phyloP scores from a whole-genome alignment of 2,329 filamentous ascomycete species.

The Escovopsis sp. region DNA sequence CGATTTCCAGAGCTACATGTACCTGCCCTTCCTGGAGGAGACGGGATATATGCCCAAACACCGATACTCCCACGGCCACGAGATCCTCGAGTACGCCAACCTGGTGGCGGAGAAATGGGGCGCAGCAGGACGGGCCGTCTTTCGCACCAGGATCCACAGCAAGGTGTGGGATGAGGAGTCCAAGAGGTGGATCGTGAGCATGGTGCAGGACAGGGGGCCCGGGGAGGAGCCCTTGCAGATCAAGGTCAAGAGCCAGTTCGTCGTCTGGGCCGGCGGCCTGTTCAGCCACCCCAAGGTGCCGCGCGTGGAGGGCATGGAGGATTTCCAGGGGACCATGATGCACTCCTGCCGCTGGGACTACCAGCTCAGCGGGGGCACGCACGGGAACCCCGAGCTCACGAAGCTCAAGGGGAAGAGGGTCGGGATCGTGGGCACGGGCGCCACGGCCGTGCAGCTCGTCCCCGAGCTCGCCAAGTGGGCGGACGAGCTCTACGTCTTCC shows the following conservation, averaged over 20 bases:
- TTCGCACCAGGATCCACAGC: constrained; percentile 25
- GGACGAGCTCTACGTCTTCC: constrained; percentile 39
- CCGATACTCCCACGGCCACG: constrained; percentile 28
- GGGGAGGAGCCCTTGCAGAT: constrained; percentile 7
- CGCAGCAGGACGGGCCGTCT: constrained; percentile 22
- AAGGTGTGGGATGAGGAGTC: constrained; percentile 32
- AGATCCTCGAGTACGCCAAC: constrained; percentile 28
- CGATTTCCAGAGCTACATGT: constrained; percentile 45
- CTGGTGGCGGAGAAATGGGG: constrained; percentile 26
- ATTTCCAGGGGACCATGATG: constrained; percentile 27
- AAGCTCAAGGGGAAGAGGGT: constrained; percentile 32
- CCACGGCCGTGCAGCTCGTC: constrained; percentile 31
- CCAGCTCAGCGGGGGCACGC: constrained; percentile 25
- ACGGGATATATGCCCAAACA: constrained; percentile 42
- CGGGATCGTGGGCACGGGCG: constrained; percentile 35
- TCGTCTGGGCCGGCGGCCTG: constrained; percentile 24
- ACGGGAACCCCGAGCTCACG: constrained; percentile 22
- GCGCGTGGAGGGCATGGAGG: constrained; percentile 25
- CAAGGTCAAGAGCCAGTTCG: constrained; percentile 24
- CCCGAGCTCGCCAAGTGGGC: constrained; percentile 31
- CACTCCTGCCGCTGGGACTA: constrained; percentile 35
- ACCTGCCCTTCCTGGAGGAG: constrained; percentile 46
- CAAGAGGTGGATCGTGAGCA: constrained; percentile 9
- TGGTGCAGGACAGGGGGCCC: constrained; percentile 14
- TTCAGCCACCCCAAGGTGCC: constrained; percentile 27